Evolutionary conservation across 2,329 filamentous ascomycete species (phyloP), one percentile per base, ranked within the genome.

Genomic region (Colletotrichum lentis): DNA sequence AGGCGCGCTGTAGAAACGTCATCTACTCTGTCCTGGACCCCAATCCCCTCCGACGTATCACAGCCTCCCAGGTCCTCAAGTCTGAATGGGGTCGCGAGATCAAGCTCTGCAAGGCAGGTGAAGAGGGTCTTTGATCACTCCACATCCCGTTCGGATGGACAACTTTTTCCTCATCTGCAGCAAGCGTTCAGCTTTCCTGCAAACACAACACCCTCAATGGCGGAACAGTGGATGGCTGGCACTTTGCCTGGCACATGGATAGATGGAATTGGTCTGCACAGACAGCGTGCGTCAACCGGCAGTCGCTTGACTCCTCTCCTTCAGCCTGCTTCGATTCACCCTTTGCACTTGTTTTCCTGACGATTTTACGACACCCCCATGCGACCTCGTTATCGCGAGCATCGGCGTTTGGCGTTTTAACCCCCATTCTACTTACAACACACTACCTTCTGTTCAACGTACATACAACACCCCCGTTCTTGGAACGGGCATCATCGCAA

Each of bases 71-170:
- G 81, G 93, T 98, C 65, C 88, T 99, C 75, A 97, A 97, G 80
- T 98, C 95, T 5, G 96, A 99, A 83, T 99, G 96, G 96, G 94
- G 96, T 73, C 92, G 96, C 73, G 95, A 97, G 80, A 97, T 98
- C 80, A 97, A 94, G 81, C 86, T 98, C 66, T 99, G 96, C 84
- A 96, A 94, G 80, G 95, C 96, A 69, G 96, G 95, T 73, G 93
- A 98, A 81, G 94, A 98, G 85, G 96, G 96, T 66, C 90, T 96
- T 74, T 97, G 86, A 80, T 72, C 27, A 35, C 22, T n/a, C 35
- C 41, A n/a, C 2, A 22, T n/a, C 31, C 24, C n/a, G 43, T 54
- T 35, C 16, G 3, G 43, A 37, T 14, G 27, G 22, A 37, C 27
- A 18, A 27, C 35, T 22, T 35, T 50, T 50, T 49, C 22, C 20